Evolutionary conservation across 148 eudicot genomes (phyloP), one percentile per base, ranked within the genome.

Genomic region (Camellia granthamiana): DNA sequence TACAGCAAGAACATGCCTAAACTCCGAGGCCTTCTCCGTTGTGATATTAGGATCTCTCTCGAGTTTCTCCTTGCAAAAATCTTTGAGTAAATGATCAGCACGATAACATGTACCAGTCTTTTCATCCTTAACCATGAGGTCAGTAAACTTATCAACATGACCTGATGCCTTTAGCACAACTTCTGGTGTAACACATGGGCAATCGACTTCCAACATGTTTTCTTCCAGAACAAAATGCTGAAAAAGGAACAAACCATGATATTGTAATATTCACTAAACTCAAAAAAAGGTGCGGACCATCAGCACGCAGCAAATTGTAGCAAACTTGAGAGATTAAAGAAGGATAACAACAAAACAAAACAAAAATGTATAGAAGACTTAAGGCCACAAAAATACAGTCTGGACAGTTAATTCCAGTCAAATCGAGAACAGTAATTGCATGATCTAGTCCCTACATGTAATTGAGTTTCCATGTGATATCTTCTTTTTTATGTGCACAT

Each of bases 121-220:
- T 82, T 90, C 97, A 84, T 95, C 95, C 81, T 92, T 95, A 21
- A 93, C 99, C 99, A 95, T 95, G 78, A 93, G 97, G 83, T 95
- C 98, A 46, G 99, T 95, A 81, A 95, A 93, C 88, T 95, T 95
- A 49, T 95, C 99, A 42, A 95, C 99, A 75, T 95, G 97, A 51
- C 99, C 99, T 0, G 99, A 93, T 4, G 99, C 99, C 88, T 91
- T 95, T 30, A 95, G 86, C 78, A 95, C 99, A 51, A 89, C 77
- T 84, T 95, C 99, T n/a, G 99, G 99, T 59, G 99, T 95, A 76
- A 95, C 99, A 80, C 97, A 95, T 0, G 99, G 97, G 80, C 99
- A 93, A 86, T 95, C 99, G 41, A 95, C 99, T 81, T 95, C 99
- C 81, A 95, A 66, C 99, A 95, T 95, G 88, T 95, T 93, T 85